Percentiles rank a stretch among this genome's conserved stretches.
Evolutionary conservation across 257 asterid genomes (phyloP).

Genomic region (Mentha longifolia): DNA sequence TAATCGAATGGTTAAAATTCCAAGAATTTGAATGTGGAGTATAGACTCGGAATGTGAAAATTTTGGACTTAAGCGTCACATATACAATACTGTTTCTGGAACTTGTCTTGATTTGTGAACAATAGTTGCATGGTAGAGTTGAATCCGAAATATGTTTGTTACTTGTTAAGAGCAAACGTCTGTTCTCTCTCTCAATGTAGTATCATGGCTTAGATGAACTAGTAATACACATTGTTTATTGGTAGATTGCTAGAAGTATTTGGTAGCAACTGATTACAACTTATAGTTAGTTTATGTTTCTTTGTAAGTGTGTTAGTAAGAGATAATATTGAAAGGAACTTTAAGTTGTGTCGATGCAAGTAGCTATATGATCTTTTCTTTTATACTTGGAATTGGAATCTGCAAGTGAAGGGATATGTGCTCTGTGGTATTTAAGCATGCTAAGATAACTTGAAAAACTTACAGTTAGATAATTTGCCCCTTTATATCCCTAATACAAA

Average conservation of each 20-base stretch:
- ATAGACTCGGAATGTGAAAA: not conserved
- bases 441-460: not conserved
- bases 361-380: not conserved
- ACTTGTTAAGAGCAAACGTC: too few species aligned
- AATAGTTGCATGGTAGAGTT: slow-evolving; percentile 3
- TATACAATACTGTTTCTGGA: slow-evolving; percentile 1
- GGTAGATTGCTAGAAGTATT: not conserved
- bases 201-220: not conserved
- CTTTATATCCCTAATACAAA: not conserved
- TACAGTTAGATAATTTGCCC: not conserved
- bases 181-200: not conserved
- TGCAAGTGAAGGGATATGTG: not conserved
- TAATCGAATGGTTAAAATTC: slow-evolving; percentile 1
- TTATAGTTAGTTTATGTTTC: not conserved
- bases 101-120: slow-evolving; percentile 5
- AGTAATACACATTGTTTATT: not conserved
- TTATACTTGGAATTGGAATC: not conserved
- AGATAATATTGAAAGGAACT: slow-evolving; percentile 4
- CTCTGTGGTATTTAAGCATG: not conserved
- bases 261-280: not conserved
- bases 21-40: slow-evolving; percentile 10
- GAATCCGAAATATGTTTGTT: not conserved
- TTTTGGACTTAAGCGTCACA: not conserved
- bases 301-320: not conserved
- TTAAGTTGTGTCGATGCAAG: not conserved